These are phyloP conservation scores for Macroventuria anomochaeta DNA, from an alignment of 2,329 filamentous ascomycete genomes.

Conservation along the genomic window DNA sequence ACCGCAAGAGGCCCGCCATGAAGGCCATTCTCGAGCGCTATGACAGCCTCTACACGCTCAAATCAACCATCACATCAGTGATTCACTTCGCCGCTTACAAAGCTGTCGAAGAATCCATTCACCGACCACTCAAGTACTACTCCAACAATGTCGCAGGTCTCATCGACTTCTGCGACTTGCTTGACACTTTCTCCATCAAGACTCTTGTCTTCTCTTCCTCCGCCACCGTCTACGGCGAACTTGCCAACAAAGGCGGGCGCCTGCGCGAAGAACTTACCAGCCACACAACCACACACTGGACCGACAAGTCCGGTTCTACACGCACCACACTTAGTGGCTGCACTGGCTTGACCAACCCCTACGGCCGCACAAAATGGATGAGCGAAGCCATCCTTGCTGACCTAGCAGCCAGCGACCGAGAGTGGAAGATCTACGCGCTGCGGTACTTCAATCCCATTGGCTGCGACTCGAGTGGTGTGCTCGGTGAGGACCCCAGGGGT, in stretches of 20 bases:
- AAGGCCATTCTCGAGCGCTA: conserved; percentile 12
- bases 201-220: conserved; percentile 70
- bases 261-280: conserved; percentile 59
- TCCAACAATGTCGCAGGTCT: conserved; percentile 68
- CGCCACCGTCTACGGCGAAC: conserved; percentile 65
- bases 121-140: conserved; percentile 66
- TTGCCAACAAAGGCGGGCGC: conserved; percentile 46
- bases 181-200: conserved; percentile 64
- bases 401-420: conserved; percentile 61
- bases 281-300: conserved; percentile 45
- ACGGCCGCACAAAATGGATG: conserved; percentile 69
- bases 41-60: conserved; percentile 26
- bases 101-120: conserved; percentile 66
- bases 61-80: conserved; percentile 59
- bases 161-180: conserved; percentile 60
- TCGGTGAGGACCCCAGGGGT: conserved; percentile 66
- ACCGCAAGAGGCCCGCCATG: conserved; percentile 36
- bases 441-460: conserved; percentile 69
- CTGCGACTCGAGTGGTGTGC: conserved; percentile 64
- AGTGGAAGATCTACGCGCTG: conserved; percentile 66
- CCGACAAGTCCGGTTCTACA: not conserved
- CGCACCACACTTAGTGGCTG: conserved; percentile 12
- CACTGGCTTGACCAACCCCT: conserved; percentile 62
- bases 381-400: conserved; percentile 68
- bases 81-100: conserved; percentile 72